These are phyloP conservation scores for Phytophthora pini DNA, from an alignment of 352 stramenopile genomes.

Conservation along the genomic window DNA sequence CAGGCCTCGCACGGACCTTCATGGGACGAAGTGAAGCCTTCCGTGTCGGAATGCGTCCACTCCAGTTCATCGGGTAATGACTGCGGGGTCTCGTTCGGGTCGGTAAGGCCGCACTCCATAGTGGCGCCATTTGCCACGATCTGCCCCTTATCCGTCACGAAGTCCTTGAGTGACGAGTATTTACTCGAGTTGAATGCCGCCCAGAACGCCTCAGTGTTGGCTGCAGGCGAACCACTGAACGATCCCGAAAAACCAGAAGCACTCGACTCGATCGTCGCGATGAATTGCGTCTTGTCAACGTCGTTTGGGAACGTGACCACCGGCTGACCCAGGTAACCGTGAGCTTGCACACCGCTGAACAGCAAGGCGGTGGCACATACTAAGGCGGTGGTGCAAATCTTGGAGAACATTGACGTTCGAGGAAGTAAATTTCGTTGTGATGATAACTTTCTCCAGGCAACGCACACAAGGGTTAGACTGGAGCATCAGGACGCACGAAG, in stretches of 20 bases:
- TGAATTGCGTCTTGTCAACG: slow-evolving; percentile 48
- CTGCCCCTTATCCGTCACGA: slow-evolving; percentile 27
- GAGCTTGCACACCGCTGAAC: slow-evolving; percentile 27
- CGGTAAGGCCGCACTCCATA: slow-evolving; percentile 34
- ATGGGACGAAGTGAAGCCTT: slow-evolving; percentile 46
- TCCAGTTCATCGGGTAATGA: slow-evolving; percentile 37
- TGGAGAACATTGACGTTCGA: slow-evolving; percentile 25
- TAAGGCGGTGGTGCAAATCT: slow-evolving; percentile 11
- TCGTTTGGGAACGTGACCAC: slow-evolving; percentile 29
- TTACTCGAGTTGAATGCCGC: slow-evolving; percentile 37
- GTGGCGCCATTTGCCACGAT: slow-evolving; percentile 28
- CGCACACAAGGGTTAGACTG: slow-evolving; percentile 4
- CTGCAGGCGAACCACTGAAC: slow-evolving; percentile 29
- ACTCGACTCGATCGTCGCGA: slow-evolving; percentile 44
- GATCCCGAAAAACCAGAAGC: slow-evolving; percentile 33
- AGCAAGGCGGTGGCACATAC: slow-evolving; percentile 17
- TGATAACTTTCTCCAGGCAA: neutral
- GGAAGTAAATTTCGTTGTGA: slow-evolving; percentile 34
- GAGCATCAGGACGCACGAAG: slow-evolving; percentile 18
- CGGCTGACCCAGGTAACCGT: slow-evolving; percentile 45
- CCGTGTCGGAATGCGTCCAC: slow-evolving; percentile 40
- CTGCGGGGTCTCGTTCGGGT: slow-evolving; percentile 35
- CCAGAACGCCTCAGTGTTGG: slow-evolving; percentile 37
- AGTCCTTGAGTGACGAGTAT: slow-evolving; percentile 42
- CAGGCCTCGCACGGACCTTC: slow-evolving; percentile 56